Base-by-base conservation (phyloP, 805 yeast genomes). In the Candida rishiriensis region DNA sequence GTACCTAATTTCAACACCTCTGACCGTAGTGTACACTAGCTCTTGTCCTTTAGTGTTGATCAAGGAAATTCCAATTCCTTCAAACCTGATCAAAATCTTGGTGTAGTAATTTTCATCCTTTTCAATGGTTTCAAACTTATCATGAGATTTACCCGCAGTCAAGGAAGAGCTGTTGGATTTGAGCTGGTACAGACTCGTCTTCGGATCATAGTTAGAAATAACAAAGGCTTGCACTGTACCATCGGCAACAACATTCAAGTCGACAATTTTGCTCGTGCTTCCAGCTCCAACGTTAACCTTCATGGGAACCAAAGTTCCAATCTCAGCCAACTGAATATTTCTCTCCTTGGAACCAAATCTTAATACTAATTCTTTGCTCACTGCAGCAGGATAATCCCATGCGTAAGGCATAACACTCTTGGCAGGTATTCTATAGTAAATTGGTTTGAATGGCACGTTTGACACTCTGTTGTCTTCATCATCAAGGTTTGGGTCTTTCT, bases 341-440 rank as follows among this genome's bases (percentile, higher is more conserved):
- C 97, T 73, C 57, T 85, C 90, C 28, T 83, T 72, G 1, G 86
- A 85, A 39, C 83, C 83, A 10, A 85, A 73, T 46, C 89, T 71
- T 30, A 93, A 63, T 3, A 88, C 73, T 29, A 93, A 65, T 57
- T 90, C 97, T 61, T 89, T 90, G 38, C 83, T 76, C 10, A 78
- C 68, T 0, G 96, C 97, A 41, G 95, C 88, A 1, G 99, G 99
- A 65, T 78, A 93, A 61, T 93, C 99, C 90, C 97, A 93, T 0
- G 99, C 88, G 62, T 93, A 93, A 0, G 98, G 97, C 98, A 93
- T 93, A 2, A 88, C 95, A 65, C 96, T 86, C 56, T 79, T 80
- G 1, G 95, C 81, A 0, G 98, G 97, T 11, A 95, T 73, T 38
- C 79, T 76, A 61, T 91, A 93, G 56, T 74, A 80, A 10, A 88